Evolutionary conservation across 2,329 filamentous ascomycete genomes (phyloP), one percentile per base, ranked within the genome.

Genomic region (Colletotrichum sp.): DNA sequence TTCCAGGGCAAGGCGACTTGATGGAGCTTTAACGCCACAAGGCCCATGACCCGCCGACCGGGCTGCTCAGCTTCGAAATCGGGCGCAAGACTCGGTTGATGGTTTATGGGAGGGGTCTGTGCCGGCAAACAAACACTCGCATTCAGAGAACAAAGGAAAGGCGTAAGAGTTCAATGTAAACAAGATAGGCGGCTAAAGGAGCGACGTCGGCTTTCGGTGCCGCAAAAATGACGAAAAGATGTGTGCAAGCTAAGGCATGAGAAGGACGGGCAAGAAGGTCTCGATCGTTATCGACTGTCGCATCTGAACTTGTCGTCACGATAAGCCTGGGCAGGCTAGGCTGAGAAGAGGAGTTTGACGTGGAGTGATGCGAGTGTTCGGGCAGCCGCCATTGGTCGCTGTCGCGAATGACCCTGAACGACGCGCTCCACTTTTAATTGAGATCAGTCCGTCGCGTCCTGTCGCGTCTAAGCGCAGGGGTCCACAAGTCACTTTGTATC

Each of bases 341-440:
- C 60, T 75, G 48, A 63, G 43, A 74, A 75, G 72, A 76, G 71
- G 74, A 76, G 74, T 75, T 76, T 71, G 74, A 75, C 60, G 32
- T 70, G 63, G 70, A 76, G 71, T 55, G 34, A 48, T 64, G 18
- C 18, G 28, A 16, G 65, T 16, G 18, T 52, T 69, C 48, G 16
- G 16, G 21, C 21, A 6, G 21, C 34, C 36, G 1, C 18, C 28
- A 76, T 76, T 76, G 74, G 74, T 30, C 64, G 43, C 30, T 18
- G 59, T 73, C 74, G 74, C 74, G 74, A 10, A n/a, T 6, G 18
- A 13, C 65, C 64, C 57, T 48, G 30, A 16, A 18, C 13, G 16
- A 60, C 71, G 36, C 74, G 74, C 55, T 36, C 74, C 74, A 76
- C 74, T 64, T 59, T 60, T 13, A 74, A 66, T 73, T 76, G 65